Base-by-base conservation (phyloP, 1,139 yeast genomes). In the Taphrina wiesneri region DNA sequence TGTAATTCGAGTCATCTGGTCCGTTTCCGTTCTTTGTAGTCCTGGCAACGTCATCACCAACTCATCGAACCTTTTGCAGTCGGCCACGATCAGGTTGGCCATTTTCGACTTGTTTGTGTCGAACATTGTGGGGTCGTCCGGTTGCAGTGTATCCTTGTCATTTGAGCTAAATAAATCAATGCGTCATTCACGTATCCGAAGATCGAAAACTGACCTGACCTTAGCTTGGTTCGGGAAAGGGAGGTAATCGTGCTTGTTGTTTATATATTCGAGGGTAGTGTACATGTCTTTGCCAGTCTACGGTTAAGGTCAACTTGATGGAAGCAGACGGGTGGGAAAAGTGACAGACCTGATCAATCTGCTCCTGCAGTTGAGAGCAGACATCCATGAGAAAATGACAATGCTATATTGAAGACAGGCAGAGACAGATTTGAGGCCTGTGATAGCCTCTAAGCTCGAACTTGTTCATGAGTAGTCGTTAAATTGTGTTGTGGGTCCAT, bases 41-140 rank as follows among this genome's bases (percentile, higher is more conserved):
- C 98, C 99, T 0, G 99, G 99, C 57, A 93, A 78, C 1, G 96
- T 85, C 74, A 90, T 96, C 36, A 93, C 91, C 47, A 93, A 82
- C 76, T 88, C 85, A 60, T 90, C 84, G 19, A 92, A 89, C 74
- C 93, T 99, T 71, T 96, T 82, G 2, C 96, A 85, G 73, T 92
- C 91, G 68, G 90, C 78, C 28, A 92, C 89, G 21, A 93, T 83
- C 74, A 93, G 98, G 0, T 88, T 85, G 1, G 96, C 85, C 21
- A 93, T 80, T 68, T 81, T 83, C 2, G 73, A 73, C 56, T 82
- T 74, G 28, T 82, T 80, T 23, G 36, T 39, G 23, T 45, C 52
- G 45, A 53, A 53, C n/a, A 25, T 49, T 34, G 36, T 64, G 7
- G 51, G 53, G 13, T 17, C 53, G 41, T 56, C 51, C 11, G 52